phyloP scores from a whole-genome alignment of 2,329 filamentous ascomycete species.

The Phaeosphaeria sp. region DNA sequence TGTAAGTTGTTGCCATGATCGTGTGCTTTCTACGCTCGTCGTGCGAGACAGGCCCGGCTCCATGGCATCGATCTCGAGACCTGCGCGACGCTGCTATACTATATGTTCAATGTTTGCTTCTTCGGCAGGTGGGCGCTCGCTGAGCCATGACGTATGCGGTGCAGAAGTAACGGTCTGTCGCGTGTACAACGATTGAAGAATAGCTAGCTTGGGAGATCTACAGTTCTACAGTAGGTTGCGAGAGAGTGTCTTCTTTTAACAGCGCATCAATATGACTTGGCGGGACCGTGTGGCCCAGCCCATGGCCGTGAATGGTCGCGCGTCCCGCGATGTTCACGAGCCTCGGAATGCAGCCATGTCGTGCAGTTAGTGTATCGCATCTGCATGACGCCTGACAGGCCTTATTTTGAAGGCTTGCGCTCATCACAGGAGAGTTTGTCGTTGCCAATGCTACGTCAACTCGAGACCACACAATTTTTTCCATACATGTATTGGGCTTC shows the following conservation, averaged over 20 bases:
- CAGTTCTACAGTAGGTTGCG: background rate
- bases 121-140: conserved; percentile 12
- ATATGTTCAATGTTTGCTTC: conserved; percentile 17
- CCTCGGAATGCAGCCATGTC: conserved; percentile 11
- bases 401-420: background rate
- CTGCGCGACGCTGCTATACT: conserved; percentile 12
- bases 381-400: background rate
- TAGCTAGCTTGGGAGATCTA: background rate
- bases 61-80: conserved; percentile 24
- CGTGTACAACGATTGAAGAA: background rate
- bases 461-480: too few relatives aligned
- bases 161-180: background rate
- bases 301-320: conserved; percentile 16
- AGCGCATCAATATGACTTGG: conserved; percentile 23
- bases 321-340: conserved; percentile 9
- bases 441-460: background rate
- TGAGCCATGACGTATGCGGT: conserved; percentile 21
- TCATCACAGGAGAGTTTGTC: background rate
- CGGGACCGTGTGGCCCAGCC: conserved; percentile 15
- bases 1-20: conserved; percentile 48
- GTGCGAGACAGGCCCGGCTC: conserved; percentile 43
- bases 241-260: conserved; percentile 4
- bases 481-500: too few relatives aligned
- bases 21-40: conserved; percentile 48
- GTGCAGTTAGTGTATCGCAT: conserved; percentile 1